Conservation (phyloP, 352 stramenopile species). For the Phytopythium litorale region DNA sequence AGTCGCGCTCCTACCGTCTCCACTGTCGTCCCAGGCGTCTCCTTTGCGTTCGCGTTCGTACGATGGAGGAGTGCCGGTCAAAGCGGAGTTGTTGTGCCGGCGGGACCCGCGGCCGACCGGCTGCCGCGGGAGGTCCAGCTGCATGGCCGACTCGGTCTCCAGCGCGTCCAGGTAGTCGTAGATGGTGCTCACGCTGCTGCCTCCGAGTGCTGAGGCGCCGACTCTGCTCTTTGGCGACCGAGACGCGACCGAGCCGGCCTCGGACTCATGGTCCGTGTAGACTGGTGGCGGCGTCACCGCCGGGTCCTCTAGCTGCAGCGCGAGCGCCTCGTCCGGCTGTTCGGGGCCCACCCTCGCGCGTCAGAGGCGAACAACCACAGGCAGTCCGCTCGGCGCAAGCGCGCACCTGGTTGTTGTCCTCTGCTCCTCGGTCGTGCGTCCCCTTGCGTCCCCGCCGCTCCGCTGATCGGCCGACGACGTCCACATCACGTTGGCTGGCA, state of each 20-base stretch:
- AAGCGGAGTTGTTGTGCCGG: neutral
- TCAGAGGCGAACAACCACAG: neutral
- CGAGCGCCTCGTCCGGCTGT: constrained; percentile 9
- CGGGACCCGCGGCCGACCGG: neutral
- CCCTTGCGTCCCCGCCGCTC: neutral
- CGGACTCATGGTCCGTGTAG: constrained; percentile 24
- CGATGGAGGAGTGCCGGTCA: neutral
- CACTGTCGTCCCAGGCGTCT: constrained; percentile 7
- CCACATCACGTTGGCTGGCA: neutral
- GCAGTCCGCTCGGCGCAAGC: neutral
- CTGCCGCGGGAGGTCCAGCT: constrained; percentile 30
- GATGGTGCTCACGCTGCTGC: constrained; percentile 36
- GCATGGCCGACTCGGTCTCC: constrained; percentile 54
- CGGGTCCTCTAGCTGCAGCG: constrained; percentile 49
- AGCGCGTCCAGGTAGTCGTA: constrained; percentile 80
- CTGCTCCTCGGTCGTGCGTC: neutral
- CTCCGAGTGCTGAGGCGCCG: constrained; percentile 9
- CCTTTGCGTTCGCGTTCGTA: neutral
- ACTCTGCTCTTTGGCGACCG: constrained; percentile 19
- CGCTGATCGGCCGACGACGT: too few species aligned
- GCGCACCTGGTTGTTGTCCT: constrained; percentile 28
- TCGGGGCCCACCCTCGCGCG: constrained; percentile 3
- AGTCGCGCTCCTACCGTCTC: neutral
- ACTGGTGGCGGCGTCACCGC: constrained; percentile 22
- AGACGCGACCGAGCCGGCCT: constrained; percentile 22